phyloP scores from a whole-genome alignment of 2,329 filamentous ascomycete species.

The Beauveria caledonica region DNA sequence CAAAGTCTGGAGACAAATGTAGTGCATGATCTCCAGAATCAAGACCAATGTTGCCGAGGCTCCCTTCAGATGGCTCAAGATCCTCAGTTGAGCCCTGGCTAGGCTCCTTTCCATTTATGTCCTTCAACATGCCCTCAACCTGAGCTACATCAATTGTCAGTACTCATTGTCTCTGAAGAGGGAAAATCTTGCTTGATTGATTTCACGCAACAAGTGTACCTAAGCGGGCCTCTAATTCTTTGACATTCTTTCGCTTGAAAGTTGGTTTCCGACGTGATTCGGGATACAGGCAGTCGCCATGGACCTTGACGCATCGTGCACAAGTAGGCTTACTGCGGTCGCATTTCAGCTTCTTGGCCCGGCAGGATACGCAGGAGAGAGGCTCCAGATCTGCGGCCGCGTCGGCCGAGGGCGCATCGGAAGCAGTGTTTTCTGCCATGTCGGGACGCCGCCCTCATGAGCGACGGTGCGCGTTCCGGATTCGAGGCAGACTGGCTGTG shows the following conservation, averaged over 20 bases:
- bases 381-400: conserved; percentile 26
- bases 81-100: conserved; percentile 16
- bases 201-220: conserved; percentile 41
- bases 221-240: conserved; percentile 78
- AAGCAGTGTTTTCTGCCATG: conserved; percentile 1
- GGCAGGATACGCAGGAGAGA: conserved; percentile 76
- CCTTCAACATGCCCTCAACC: conserved; percentile 72
- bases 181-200: background rate
- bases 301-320: conserved; percentile 66
- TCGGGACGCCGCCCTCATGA: background rate
- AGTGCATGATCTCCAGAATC: background rate
- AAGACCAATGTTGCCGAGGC: background rate
- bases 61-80: conserved; percentile 8
- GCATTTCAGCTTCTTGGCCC: conserved; percentile 79
- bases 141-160: conserved; percentile 49
- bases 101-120: conserved; percentile 38
- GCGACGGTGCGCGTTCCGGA: background rate
- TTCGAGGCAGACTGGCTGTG: background rate
- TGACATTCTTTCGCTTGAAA: conserved; percentile 82
- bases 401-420: background rate
- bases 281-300: conserved; percentile 77
- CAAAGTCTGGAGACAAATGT: background rate
- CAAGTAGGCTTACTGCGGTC: conserved; percentile 75
- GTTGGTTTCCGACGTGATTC: conserved; percentile 83
- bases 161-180: background rate